Conservation (phyloP, 352 stramenopile genomes). For the Globisporangium alternatum region DNA sequence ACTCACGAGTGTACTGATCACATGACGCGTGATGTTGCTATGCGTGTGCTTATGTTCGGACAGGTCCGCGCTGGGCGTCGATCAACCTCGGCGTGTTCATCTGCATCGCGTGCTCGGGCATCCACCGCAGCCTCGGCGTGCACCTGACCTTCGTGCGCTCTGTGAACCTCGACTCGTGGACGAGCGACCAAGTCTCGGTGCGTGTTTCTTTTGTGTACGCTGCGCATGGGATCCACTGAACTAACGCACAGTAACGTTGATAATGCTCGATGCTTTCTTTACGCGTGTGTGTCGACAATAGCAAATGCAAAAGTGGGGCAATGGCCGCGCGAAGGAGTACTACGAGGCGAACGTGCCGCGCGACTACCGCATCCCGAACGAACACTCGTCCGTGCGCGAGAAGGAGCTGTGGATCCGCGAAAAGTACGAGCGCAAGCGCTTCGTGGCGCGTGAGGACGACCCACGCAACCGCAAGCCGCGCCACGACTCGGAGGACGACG, state of each 20-base stretch:
- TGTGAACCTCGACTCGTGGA: conserved; percentile 94
- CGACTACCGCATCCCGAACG: conserved; percentile 75
- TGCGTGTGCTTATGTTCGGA: conserved; percentile 1
- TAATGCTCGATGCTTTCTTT: neutral
- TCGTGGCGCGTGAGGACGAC: conserved; percentile 47
- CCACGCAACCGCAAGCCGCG: conserved; percentile 36
- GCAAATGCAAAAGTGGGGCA: conserved; percentile 92
- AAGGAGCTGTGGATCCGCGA: conserved; percentile 91
- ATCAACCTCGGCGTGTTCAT: conserved; percentile 95
- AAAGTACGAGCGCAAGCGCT: conserved; percentile 89
- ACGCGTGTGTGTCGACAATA: conserved; percentile 13
- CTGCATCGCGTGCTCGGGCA: conserved; percentile 92
- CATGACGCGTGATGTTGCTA: conserved; percentile 14
- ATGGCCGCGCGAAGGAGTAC: conserved; percentile 85
- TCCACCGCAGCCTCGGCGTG: conserved; percentile 91
- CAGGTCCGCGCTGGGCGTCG: conserved; percentile 88
- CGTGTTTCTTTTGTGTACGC: conserved; percentile 2
- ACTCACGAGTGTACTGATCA: neutral
- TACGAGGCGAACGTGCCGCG: conserved; percentile 84
- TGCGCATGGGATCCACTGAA: neutral
- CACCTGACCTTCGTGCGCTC: conserved; percentile 93
- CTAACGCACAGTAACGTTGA: too few relatives aligned
- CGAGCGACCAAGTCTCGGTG: conserved; percentile 80
- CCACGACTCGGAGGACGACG: conserved; percentile 39
- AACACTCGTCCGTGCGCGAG: conserved; percentile 80